Evolutionary conservation across 331 rosid genomes (phyloP).

Genomic region (Acacia pycnantha): DNA sequence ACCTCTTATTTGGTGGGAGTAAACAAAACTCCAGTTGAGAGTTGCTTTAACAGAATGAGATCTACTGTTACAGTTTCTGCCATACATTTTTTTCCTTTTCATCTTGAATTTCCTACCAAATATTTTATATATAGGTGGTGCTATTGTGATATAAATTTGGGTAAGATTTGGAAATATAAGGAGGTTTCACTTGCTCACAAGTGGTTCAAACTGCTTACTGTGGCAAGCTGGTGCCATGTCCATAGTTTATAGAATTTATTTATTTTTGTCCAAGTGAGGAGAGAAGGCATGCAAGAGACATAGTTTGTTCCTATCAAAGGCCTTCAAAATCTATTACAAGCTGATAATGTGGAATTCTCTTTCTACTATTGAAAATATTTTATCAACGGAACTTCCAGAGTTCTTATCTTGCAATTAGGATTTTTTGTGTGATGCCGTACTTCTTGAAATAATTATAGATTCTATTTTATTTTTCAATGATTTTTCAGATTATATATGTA

Average conservation of each 20-base stretch:
- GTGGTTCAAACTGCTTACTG: background rate
- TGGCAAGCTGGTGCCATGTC: background rate
- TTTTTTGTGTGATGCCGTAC: background rate
- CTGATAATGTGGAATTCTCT: background rate
- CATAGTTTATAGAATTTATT: constrained; percentile 5
- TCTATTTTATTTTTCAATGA: background rate
- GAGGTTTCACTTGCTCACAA: background rate
- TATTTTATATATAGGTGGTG: too few relatives aligned
- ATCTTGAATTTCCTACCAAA: too few relatives aligned
- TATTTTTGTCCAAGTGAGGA: background rate
- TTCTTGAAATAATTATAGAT: background rate
- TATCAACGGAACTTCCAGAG: background rate
- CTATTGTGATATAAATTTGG: too few relatives aligned
- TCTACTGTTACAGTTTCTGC: background rate
- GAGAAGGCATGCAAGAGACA: background rate
- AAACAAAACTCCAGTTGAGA: too few relatives aligned
- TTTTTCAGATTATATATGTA: background rate
- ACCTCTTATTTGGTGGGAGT: too few relatives aligned
- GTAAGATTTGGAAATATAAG: too few relatives aligned
- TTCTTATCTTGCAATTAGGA: background rate
- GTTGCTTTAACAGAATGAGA: too few relatives aligned
- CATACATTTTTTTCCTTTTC: too few relatives aligned
- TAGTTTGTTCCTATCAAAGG: background rate
- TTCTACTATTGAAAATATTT: background rate
- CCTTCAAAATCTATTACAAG: background rate